These are phyloP conservation scores for Phytophthora boehmeriae DNA, from an alignment of 352 stramenopile species.

Conservation along the genomic window DNA sequence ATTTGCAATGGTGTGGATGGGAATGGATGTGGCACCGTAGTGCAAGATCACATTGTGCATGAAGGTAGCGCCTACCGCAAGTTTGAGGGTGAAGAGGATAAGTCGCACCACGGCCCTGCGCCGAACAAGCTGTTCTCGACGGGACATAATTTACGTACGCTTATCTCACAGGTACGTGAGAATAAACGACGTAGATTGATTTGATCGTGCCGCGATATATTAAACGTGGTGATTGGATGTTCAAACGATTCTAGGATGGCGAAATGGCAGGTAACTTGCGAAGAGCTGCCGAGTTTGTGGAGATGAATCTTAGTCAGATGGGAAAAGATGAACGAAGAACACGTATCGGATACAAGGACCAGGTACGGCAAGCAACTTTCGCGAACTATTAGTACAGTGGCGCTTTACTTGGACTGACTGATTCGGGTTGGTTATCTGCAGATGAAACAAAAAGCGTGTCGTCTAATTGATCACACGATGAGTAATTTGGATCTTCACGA, in stretches of 20 bases:
- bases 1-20: conserved; percentile 89
- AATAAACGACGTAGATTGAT: conserved; percentile 5
- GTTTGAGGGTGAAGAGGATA: conserved; percentile 97
- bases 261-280: conserved; percentile 82
- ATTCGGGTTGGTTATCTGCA: conserved; percentile 44
- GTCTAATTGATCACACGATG: conserved; percentile 91
- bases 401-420: conserved; percentile 22
- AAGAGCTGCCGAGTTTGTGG: conserved; percentile 90
- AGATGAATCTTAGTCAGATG: conserved; percentile 97
- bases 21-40: conserved; percentile 93
- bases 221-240: too few relatives aligned
- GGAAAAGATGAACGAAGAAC: conserved; percentile 96
- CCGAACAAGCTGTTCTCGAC: conserved; percentile 96
- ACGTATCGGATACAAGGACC: conserved; percentile 97
- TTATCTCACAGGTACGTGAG: conserved; percentile 85
- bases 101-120: conserved; percentile 95
- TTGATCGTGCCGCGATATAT: too few relatives aligned
- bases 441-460: conserved; percentile 94
- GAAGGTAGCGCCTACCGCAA: conserved; percentile 96
- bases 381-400: conserved; percentile 4
- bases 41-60: conserved; percentile 95
- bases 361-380: conserved; percentile 64
- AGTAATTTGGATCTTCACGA: conserved; percentile 95
- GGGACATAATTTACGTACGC: conserved; percentile 95
- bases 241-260: too few relatives aligned